These are phyloP conservation scores for Tulasnella calospora DNA, from an alignment of 768 basidiomycete species.

Conservation along the genomic window DNA sequence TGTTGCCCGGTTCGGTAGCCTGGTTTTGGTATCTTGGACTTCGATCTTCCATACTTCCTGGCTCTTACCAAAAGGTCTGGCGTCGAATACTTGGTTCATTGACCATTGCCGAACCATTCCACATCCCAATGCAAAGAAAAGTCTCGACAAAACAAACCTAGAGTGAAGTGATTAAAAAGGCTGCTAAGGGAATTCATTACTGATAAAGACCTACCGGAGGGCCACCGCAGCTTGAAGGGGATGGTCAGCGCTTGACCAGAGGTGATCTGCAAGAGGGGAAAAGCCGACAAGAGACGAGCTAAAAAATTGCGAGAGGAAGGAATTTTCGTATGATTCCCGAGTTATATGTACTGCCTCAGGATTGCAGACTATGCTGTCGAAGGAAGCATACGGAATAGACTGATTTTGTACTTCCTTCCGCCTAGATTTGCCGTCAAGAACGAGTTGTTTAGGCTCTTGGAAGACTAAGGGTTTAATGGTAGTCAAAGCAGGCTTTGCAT, in stretches of 20 bases:
- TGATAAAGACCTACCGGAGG: constrained; percentile 45
- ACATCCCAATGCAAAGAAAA: neutral
- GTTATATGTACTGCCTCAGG: neutral
- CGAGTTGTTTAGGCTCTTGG: neutral
- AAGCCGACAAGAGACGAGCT: constrained; percentile 33
- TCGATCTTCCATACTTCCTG: constrained; percentile 58
- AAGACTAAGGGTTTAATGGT: neutral
- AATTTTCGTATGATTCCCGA: neutral
- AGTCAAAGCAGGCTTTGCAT: neutral
- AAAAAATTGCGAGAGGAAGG: neutral
- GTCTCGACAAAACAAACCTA: constrained; percentile 1
- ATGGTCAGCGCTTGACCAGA: constrained; percentile 61
- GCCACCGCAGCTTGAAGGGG: constrained; percentile 54
- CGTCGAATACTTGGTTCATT: constrained; percentile 43
- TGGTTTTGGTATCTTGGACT: constrained; percentile 28
- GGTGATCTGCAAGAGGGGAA: constrained; percentile 46
- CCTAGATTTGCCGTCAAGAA: neutral
- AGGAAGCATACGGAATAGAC: neutral
- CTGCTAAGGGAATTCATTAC: neutral
- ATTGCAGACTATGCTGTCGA: neutral
- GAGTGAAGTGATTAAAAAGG: neutral
- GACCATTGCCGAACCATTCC: constrained; percentile 35
- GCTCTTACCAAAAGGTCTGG: constrained; percentile 39
- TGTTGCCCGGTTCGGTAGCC: neutral
- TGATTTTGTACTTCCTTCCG: neutral